phyloP scores from a whole-genome alignment of 306 rosid genomes.

The Vigna trinervia region DNA sequence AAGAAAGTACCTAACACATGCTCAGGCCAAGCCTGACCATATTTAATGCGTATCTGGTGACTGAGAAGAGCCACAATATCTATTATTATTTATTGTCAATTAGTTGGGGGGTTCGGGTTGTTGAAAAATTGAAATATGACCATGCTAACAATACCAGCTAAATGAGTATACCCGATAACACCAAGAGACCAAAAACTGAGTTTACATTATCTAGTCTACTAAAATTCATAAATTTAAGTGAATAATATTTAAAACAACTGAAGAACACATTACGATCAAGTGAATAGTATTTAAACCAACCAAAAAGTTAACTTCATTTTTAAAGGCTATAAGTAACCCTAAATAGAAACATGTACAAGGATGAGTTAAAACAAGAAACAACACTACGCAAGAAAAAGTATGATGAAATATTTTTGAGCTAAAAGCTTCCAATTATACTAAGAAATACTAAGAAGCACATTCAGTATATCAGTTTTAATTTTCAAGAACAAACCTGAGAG shows the following conservation, averaged over 20 bases:
- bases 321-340: not conserved
- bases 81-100: not conserved
- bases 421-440: constrained; percentile 17
- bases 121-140: not conserved
- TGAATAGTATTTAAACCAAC: not conserved
- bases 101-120: not conserved
- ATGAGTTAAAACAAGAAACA: not conserved
- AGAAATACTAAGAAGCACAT: not conserved
- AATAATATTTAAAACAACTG: not conserved
- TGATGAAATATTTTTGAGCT: not conserved
- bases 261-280: not conserved
- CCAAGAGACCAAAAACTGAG: not conserved
- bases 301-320: not conserved
- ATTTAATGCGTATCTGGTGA: not conserved
- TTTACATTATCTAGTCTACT: not conserved
- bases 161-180: too few species aligned
- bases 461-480: constrained; percentile 32
- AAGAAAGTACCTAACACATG: constrained; percentile 1
- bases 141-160: not conserved
- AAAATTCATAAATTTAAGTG: not conserved
- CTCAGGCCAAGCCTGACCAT: not conserved
- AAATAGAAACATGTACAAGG: not conserved
- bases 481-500: constrained; percentile 80
- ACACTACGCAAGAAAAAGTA: not conserved
- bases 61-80: not conserved